Percentiles rank a stretch among this genome's conserved stretches.
Evolutionary conservation across 2,329 filamentous ascomycete genomes (phyloP).

Genomic region (Botrytis hyacinthi): DNA sequence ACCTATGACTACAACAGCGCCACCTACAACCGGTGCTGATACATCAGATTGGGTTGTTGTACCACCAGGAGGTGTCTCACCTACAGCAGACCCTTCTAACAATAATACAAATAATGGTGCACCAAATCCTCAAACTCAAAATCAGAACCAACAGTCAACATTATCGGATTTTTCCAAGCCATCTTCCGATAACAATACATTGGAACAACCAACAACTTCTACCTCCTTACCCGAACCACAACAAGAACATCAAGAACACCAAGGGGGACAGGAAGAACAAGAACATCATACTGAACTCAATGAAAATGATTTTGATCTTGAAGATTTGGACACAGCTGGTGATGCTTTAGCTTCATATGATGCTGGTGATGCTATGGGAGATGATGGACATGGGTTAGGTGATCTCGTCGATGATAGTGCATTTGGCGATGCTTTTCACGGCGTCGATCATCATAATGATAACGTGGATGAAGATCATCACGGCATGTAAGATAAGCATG

Average conservation of each 20-base stretch:
- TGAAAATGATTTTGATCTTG: conserved; percentile 62
- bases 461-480: conserved; percentile 23
- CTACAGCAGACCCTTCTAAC: conserved; percentile 28
- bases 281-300: conserved; percentile 39
- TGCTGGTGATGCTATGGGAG: conserved; percentile 46
- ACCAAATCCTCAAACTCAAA: background rate
- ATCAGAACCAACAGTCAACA: background rate
- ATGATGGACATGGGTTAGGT: conserved; percentile 53
- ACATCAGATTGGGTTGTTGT: conserved; percentile 75
- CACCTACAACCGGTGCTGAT: conserved; percentile 42
- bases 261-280: conserved; percentile 28
- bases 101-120: background rate
- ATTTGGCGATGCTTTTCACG: conserved; percentile 81
- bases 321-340: conserved; percentile 67
- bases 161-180: conserved; percentile 4
- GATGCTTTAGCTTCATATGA: conserved; percentile 69
- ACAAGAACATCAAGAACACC: background rate
- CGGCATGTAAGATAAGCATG: conserved; percentile 19
- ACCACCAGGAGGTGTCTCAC: conserved; percentile 56
- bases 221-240: conserved; percentile 17
- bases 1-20: conserved; percentile 21
- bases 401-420: conserved; percentile 71
- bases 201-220: conserved; percentile 7
- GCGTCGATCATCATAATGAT: conserved; percentile 44
- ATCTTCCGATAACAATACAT: conserved; percentile 14